A percentile compares a stretch with the other conserved stretches of the same genome.
Evolutionary conservation across 345 rosid genomes (phyloP).

Genomic region (Passiflora organensis): DNA sequence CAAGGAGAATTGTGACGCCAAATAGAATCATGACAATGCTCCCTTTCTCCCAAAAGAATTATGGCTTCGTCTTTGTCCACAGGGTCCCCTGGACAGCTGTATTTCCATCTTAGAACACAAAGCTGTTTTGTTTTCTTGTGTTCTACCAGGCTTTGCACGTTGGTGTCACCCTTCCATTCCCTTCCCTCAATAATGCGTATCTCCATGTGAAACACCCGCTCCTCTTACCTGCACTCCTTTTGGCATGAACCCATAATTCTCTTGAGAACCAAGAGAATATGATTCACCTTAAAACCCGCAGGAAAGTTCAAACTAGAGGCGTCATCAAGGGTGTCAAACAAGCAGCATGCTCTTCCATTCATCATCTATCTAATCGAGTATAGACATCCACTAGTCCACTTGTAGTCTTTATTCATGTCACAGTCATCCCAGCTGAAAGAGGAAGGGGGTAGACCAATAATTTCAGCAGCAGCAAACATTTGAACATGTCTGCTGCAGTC

Average conservation of each 20-base stretch:
- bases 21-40: neutral
- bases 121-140: conserved; percentile 32
- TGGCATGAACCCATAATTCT: neutral
- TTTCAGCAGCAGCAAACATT: conserved; percentile 30
- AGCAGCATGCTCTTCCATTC: too few species aligned
- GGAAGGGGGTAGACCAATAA: conserved; percentile 19
- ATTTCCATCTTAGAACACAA: conserved; percentile 17
- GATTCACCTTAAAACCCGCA: neutral
- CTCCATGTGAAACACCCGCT: neutral
- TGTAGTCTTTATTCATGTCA: too few species aligned
- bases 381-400: too few species aligned
- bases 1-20: too few species aligned
- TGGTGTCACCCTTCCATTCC: conserved; percentile 17
- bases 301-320: too few species aligned
- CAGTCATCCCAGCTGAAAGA: neutral
- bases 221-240: neutral
- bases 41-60: neutral
- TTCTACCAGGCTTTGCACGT: conserved; percentile 23
- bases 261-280: neutral
- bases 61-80: neutral
- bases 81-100: conserved; percentile 44
- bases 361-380: too few species aligned
- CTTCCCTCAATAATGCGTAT: conserved; percentile 28
- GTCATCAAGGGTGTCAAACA: too few species aligned
- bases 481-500: conserved; percentile 29